phyloP scores from a whole-genome alignment of 2,329 filamentous ascomycete genomes.

The Exophiala alcalophila region DNA sequence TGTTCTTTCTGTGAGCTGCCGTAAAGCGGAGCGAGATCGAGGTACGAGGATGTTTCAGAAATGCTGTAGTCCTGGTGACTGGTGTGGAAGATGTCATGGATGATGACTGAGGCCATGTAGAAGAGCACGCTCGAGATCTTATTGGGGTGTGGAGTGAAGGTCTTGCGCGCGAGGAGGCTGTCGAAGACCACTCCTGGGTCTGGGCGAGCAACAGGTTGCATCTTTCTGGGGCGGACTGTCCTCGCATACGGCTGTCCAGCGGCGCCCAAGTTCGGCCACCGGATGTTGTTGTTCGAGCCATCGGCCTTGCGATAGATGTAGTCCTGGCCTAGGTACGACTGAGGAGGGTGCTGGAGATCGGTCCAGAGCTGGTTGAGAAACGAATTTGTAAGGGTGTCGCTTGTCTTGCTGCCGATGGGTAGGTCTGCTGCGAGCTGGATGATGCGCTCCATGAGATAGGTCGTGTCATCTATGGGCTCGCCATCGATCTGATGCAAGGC shows the following conservation, averaged over 20 bases:
- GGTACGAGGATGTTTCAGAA: constrained; percentile 68
- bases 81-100: constrained; percentile 64
- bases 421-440: constrained; percentile 46
- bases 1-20: constrained; percentile 65
- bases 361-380: constrained; percentile 55
- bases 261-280: constrained; percentile 61
- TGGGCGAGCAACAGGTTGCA: constrained; percentile 59
- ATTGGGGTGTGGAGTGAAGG: constrained; percentile 64
- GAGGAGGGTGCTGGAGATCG: constrained; percentile 54
- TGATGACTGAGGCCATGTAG: constrained; percentile 69
- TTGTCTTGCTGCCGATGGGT: constrained; percentile 37
- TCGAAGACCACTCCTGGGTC: constrained; percentile 68
- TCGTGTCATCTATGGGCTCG: constrained; percentile 58
- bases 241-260: constrained; percentile 68
- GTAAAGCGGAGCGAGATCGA: constrained; percentile 71
- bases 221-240: constrained; percentile 57
- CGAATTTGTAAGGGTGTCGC: constrained; percentile 46
- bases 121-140: constrained; percentile 73
- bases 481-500: constrained; percentile 47
- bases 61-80: constrained; percentile 61
- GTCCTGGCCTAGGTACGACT: constrained; percentile 42
- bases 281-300: constrained; percentile 53
- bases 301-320: constrained; percentile 37
- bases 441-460: constrained; percentile 59
- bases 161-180: constrained; percentile 60